Evolutionary conservation across 192 early-diverging fungal genomes (phyloP).

Genomic region (Coemansia sp.): DNA sequence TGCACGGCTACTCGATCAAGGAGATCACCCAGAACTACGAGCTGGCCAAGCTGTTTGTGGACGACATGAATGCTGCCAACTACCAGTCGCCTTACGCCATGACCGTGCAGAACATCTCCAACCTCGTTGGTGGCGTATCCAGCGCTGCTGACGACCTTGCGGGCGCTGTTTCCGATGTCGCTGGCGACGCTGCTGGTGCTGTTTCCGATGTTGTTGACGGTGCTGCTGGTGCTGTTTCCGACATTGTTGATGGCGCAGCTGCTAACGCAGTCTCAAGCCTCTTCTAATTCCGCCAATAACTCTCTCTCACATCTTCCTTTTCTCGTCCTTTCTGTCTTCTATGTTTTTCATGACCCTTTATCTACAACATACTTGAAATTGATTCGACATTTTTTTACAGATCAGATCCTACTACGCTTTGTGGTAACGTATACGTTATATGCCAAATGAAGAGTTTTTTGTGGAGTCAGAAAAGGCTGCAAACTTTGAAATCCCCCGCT

Average conservation of each 20-base stretch:
- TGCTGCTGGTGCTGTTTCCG: not conserved
- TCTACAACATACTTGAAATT: not conserved
- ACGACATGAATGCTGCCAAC: constrained; percentile 38
- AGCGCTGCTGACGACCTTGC: not conserved
- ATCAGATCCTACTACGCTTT: no score
- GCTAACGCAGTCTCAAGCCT: not conserved
- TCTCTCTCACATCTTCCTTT: not conserved
- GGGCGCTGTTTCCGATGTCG: constrained; percentile 1
- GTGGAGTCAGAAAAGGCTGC: no score
- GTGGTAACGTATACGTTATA: no score
- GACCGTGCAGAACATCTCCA: constrained; percentile 13
- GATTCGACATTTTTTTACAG: not conserved
- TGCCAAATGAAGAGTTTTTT: no score
- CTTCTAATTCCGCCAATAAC: not conserved
- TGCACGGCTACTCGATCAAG: constrained; percentile 39
- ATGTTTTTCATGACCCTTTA: not conserved
- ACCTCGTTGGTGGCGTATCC: not conserved
- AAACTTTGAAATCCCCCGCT: no score
- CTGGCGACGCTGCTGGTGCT: not conserved
- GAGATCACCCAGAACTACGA: constrained; percentile 44
- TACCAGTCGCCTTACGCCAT: constrained; percentile 54
- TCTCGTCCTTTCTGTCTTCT: not conserved
- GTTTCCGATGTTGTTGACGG: not conserved
- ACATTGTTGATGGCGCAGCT: not conserved
- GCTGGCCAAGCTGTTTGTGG: constrained; percentile 42